These are phyloP conservation scores for Telfairia occidentalis DNA, from an alignment of 331 rosid species.

Conservation along the genomic window DNA sequence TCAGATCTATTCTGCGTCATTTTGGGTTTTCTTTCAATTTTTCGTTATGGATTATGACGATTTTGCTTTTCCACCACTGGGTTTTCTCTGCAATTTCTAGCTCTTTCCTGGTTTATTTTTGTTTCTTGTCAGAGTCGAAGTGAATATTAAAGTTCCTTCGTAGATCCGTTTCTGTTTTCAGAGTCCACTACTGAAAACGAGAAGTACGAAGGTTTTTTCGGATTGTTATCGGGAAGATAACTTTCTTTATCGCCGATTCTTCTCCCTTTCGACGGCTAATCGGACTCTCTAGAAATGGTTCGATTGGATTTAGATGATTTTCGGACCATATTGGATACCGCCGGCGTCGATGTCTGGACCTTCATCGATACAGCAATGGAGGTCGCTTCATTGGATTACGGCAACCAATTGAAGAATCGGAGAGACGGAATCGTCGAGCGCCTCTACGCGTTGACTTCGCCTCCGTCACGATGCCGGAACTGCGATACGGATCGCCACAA, in stretches of 20 bases:
- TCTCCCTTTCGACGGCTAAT: not conserved
- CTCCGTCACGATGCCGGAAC: constrained; percentile 31
- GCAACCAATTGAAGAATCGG: constrained; percentile 50
- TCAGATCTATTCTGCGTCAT: constrained; percentile 10
- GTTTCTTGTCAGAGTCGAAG: not conserved
- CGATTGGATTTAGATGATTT: constrained; percentile 83
- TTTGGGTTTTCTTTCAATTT: not conserved
- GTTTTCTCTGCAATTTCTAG: constrained; percentile 5
- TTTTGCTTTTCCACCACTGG: constrained; percentile 2
- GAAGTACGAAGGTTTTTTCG: not conserved
- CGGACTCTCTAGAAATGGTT: constrained; percentile 1
- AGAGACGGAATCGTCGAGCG: constrained; percentile 75
- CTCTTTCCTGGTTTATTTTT: not conserved
- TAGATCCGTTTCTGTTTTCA: constrained; percentile 3
- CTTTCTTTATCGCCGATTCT: not conserved
- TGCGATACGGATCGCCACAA: constrained; percentile 24
- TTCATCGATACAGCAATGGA: constrained; percentile 78
- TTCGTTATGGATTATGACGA: constrained; percentile 2
- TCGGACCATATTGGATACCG: constrained; percentile 55
- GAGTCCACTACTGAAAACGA: not conserved
- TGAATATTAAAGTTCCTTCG: not conserved
- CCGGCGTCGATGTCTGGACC: constrained; percentile 76
- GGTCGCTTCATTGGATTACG: constrained; percentile 62
- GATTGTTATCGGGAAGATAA: not conserved
- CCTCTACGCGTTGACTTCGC: constrained; percentile 43